phyloP scores from a whole-genome alignment of 305 asterid species.

The Rubia occidens region DNA sequence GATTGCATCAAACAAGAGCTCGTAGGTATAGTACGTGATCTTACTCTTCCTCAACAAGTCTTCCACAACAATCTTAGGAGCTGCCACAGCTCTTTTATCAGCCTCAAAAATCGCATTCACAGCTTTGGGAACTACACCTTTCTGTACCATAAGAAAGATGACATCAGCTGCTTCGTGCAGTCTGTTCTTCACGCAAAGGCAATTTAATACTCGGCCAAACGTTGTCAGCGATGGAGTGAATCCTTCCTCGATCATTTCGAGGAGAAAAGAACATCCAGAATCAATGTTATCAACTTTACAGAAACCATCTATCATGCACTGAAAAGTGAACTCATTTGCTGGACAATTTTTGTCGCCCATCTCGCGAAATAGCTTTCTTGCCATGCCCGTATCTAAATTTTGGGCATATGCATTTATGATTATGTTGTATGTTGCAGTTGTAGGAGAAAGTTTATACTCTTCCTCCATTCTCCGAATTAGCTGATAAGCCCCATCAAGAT shows the following conservation, averaged over 20 bases:
- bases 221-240: conserved; percentile 50
- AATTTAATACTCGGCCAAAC: conserved; percentile 73
- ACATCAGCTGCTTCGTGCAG: conserved; percentile 57
- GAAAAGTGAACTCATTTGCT: conserved; percentile 67
- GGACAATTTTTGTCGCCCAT: conserved; percentile 39
- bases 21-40: conserved; percentile 64
- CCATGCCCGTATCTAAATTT: conserved; percentile 47
- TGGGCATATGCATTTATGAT: conserved; percentile 56
- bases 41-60: conserved; percentile 64
- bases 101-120: conserved; percentile 65
- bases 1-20: conserved; percentile 60
- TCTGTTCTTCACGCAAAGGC: conserved; percentile 61
- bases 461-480: conserved; percentile 56
- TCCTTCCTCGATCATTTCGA: conserved; percentile 40
- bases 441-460: conserved; percentile 42
- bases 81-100: conserved; percentile 65
- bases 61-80: conserved; percentile 82
- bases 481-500: conserved; percentile 51
- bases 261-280: conserved; percentile 46
- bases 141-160: conserved; percentile 61
- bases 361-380: conserved; percentile 50
- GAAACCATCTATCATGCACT: conserved; percentile 77
- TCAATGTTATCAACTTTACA: conserved; percentile 64
- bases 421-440: conserved; percentile 59
- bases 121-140: conserved; percentile 61